These are phyloP conservation scores for Dichotomocladium elegans DNA, from an alignment of 371 early-diverging fungal species.

Conservation along the genomic window DNA sequence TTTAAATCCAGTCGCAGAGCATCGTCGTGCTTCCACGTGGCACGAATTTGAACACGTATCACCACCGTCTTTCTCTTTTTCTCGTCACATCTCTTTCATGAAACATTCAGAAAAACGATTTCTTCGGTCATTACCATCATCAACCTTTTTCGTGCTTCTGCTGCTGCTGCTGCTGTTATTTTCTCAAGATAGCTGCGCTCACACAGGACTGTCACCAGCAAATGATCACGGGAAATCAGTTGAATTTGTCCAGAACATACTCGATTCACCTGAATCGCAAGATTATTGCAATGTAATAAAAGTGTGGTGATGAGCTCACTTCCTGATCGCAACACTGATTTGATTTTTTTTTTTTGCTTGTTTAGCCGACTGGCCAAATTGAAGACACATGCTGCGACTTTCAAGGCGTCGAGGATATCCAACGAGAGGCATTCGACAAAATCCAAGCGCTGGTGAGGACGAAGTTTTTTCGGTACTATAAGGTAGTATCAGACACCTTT, in stretches of 20 bases:
- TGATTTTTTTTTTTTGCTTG: neutral
- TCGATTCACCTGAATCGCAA: slow-evolving; percentile 15
- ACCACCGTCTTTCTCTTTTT: too few species aligned
- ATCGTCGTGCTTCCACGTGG: too few species aligned
- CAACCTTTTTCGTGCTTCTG: neutral
- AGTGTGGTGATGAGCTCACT: neutral
- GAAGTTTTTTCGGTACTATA: slow-evolving; percentile 86
- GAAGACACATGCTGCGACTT: slow-evolving; percentile 84
- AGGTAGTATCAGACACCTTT: too few species aligned
- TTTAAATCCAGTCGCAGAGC: too few species aligned
- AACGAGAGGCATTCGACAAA: slow-evolving; percentile 57
- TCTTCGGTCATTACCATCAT: neutral
- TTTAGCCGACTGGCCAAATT: slow-evolving; percentile 68
- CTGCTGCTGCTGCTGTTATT: neutral
- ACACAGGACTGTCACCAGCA: neutral
- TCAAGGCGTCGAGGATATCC: slow-evolving; percentile 74
- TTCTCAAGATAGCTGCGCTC: neutral
- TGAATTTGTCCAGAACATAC: slow-evolving; percentile 30
- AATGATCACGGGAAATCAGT: slow-evolving; percentile 14
- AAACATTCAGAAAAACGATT: too few species aligned
- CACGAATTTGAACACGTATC: too few species aligned
- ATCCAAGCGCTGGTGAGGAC: slow-evolving; percentile 75
- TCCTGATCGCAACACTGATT: neutral
- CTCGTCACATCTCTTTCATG: too few species aligned
- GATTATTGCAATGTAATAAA: slow-evolving; percentile 44